Percentiles rank a stretch among this genome's conserved stretches.
Conservation (phyloP, 225 moss, liverwort and hornwort species). For the Lunularia cruciata region DNA sequence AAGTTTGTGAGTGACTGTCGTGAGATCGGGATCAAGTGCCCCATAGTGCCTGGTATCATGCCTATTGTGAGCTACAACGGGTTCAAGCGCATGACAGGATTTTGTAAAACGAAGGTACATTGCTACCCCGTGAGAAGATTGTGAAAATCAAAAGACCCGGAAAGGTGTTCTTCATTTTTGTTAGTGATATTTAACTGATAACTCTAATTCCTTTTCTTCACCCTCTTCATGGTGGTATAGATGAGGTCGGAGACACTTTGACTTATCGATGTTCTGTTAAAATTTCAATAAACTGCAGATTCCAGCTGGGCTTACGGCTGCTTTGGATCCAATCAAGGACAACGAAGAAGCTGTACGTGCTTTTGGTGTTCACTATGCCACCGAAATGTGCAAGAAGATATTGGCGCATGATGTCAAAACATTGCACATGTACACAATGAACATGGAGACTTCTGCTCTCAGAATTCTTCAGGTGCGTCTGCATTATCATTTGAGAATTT, state of each 20-base stretch:
- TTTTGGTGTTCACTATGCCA: slow-evolving; percentile 84
- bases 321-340: slow-evolving; percentile 93
- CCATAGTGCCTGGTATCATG: slow-evolving; percentile 95
- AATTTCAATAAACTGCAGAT: slow-evolving; percentile 43
- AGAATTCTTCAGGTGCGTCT: slow-evolving; percentile 81
- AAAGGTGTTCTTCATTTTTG: not conserved
- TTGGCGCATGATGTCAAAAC: slow-evolving; percentile 74
- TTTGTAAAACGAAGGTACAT: slow-evolving; percentile 91
- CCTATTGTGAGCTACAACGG: slow-evolving; percentile 95
- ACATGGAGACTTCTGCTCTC: slow-evolving; percentile 88
- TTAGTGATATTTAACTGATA: not conserved
- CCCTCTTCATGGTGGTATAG: no score
- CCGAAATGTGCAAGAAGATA: slow-evolving; percentile 97
- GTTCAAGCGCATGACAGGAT: slow-evolving; percentile 87
- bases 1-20: slow-evolving; percentile 94
- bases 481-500: not conserved
- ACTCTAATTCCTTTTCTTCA: not conserved
- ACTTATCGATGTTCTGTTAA: not conserved
- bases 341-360: slow-evolving; percentile 90
- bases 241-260: no score
- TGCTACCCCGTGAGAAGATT: not conserved
- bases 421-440: slow-evolving; percentile 88
- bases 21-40: slow-evolving; percentile 82
- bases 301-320: slow-evolving; percentile 70
- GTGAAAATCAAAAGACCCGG: not conserved